Evolutionary conservation across 345 rosid species (phyloP).

Genomic region (Moricandia arvensis): DNA sequence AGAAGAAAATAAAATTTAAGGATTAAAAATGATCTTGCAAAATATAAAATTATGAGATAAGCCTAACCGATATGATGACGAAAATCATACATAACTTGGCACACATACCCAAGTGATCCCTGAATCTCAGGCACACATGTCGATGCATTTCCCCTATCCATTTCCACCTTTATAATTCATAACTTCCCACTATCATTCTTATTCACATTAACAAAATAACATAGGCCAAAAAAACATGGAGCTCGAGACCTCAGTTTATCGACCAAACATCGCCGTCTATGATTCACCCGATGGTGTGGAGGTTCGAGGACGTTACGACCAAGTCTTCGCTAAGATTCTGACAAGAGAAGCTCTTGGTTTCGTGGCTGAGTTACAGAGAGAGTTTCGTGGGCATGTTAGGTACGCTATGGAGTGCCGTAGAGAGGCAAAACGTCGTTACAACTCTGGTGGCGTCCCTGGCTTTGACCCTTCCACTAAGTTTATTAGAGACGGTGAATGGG

Average conservation of each 20-base stretch:
- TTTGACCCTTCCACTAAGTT: constrained; percentile 79
- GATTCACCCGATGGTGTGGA: constrained; percentile 78
- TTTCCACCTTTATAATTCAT: constrained; percentile 31
- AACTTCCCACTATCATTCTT: not conserved
- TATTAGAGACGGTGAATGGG: constrained; percentile 74
- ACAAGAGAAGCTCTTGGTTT: constrained; percentile 74
- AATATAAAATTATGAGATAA: constrained; percentile 15
- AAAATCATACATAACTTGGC: constrained; percentile 32
- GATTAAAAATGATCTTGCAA: not conserved
- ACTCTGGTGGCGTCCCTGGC: constrained; percentile 58
- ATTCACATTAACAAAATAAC: constrained; percentile 2
- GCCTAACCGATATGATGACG: constrained; percentile 31
- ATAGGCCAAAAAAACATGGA: constrained; percentile 13
- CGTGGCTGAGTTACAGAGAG: constrained; percentile 74
- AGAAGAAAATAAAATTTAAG: no score
- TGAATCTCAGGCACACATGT: constrained; percentile 32
- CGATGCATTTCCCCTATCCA: constrained; percentile 33
- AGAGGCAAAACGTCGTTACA: constrained; percentile 57
- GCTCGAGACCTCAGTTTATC: constrained; percentile 32
- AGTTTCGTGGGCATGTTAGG: constrained; percentile 60
- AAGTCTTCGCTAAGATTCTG: constrained; percentile 62
- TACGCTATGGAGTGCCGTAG: constrained; percentile 80
- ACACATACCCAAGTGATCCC: constrained; percentile 18
- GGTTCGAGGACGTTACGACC: constrained; percentile 66
- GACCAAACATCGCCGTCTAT: constrained; percentile 37